Evolutionary conservation across 2,329 filamentous ascomycete species (phyloP).

Genomic region (Aspergillus pseudotamarii): DNA sequence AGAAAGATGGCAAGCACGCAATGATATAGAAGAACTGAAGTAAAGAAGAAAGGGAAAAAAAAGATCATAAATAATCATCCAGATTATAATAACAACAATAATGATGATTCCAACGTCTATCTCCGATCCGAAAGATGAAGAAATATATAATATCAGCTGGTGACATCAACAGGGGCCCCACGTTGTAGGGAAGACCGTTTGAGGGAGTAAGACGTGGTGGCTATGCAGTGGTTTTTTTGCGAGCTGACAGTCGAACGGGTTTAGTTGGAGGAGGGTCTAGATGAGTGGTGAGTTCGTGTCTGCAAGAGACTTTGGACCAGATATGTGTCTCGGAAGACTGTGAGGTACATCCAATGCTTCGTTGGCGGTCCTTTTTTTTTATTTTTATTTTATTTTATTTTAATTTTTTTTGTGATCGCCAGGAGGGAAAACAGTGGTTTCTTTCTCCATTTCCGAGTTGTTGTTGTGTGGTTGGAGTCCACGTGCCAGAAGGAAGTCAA

Average conservation of each 20-base stretch:
- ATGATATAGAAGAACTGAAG: background rate
- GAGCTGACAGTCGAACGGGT: background rate
- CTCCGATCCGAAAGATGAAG: background rate
- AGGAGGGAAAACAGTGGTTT: background rate
- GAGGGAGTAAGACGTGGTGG: slow-evolving; percentile 3
- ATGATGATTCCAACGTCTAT: background rate
- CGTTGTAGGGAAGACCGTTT: background rate
- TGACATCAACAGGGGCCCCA: slow-evolving; percentile 1
- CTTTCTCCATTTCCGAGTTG: background rate
- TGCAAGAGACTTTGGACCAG: background rate
- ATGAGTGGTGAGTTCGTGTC: slow-evolving; percentile 1
- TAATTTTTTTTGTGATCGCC: background rate
- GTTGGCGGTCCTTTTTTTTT: background rate
- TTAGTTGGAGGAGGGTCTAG: background rate
- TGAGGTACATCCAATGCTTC: background rate
- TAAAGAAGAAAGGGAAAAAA: too few species aligned
- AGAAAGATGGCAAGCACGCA: background rate
- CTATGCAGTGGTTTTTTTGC: background rate
- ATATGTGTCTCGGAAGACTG: background rate
- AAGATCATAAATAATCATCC: background rate
- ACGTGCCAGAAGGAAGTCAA: background rate
- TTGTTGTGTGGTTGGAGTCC: background rate
- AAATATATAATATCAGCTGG: background rate
- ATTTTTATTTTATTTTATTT: too few species aligned
- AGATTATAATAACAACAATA: background rate